Evolutionary conservation across 257 asterid species (phyloP).

Genomic region (Oldenlandia corymbosa): DNA sequence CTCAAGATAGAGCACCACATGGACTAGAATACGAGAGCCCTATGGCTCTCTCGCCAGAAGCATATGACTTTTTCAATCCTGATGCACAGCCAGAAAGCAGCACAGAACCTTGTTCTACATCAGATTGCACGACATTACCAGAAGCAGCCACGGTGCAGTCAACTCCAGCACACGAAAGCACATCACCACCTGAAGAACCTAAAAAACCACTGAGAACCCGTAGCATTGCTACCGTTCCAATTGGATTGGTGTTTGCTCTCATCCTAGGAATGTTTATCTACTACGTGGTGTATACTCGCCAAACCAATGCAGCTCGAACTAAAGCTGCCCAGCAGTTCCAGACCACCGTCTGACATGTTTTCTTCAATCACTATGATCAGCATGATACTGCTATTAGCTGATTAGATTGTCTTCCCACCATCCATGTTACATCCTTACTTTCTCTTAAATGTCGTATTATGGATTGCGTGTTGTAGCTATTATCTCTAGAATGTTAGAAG

Average conservation of each 20-base stretch:
- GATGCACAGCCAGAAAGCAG: conserved; percentile 18
- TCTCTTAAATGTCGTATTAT: not conserved
- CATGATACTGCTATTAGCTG: not conserved
- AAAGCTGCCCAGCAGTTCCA: conserved; percentile 18
- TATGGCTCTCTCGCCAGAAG: conserved; percentile 35
- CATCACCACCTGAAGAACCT: conserved; percentile 10
- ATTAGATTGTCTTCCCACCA: conserved; percentile 2
- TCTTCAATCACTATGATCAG: not conserved
- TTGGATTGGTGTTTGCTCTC: conserved; percentile 22
- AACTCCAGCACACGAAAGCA: conserved; percentile 27
- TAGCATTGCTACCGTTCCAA: conserved; percentile 25
- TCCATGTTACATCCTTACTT: not conserved
- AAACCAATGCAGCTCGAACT: conserved; percentile 16
- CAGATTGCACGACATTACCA: conserved; percentile 30
- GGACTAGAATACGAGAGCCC: conserved; percentile 34
- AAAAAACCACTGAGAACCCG: conserved; percentile 18
- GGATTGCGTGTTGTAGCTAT: conserved; percentile 12
- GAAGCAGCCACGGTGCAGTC: conserved; percentile 40
- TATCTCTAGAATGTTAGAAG: not conserved
- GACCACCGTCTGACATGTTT: conserved; percentile 20
- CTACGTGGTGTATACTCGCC: conserved; percentile 17
- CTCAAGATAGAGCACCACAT: conserved; percentile 41
- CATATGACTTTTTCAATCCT: conserved; percentile 40
- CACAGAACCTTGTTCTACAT: conserved; percentile 15
- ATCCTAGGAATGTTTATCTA: conserved; percentile 27